A percentile compares a stretch with the other conserved stretches of the same genome.
Evolutionary conservation across 768 basidiomycete species (phyloP).

Genomic region (Gymnopilus junonius): DNA sequence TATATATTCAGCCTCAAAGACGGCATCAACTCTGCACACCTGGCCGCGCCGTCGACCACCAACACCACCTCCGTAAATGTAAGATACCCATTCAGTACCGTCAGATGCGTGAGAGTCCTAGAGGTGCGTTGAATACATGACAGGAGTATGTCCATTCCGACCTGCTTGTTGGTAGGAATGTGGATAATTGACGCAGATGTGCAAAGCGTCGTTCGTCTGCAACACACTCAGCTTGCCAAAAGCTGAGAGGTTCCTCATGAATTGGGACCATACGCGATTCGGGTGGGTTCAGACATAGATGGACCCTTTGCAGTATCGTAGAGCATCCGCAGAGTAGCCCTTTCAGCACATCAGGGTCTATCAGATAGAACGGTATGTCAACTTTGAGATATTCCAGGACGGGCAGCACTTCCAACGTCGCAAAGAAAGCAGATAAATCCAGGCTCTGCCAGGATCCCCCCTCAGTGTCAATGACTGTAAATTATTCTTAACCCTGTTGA

Average conservation of each 20-base stretch:
- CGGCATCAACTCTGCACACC: slow-evolving; percentile 27
- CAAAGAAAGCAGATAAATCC: slow-evolving; percentile 46
- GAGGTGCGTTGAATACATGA: slow-evolving; percentile 35
- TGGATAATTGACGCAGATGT: slow-evolving; percentile 35
- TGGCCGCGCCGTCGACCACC: slow-evolving; percentile 29
- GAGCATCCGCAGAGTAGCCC: slow-evolving; percentile 34
- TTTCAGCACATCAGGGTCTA: slow-evolving; percentile 39
- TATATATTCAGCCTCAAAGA: slow-evolving; percentile 39
- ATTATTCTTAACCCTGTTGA: slow-evolving; percentile 38
- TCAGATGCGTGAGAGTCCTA: slow-evolving; percentile 35
- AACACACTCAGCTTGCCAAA: slow-evolving; percentile 36
- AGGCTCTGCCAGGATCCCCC: slow-evolving; percentile 44
- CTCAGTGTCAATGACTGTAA: slow-evolving; percentile 40
- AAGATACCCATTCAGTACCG: slow-evolving; percentile 46
- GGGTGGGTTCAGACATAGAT: slow-evolving; percentile 43
- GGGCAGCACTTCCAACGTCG: slow-evolving; percentile 35
- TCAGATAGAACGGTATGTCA: slow-evolving; percentile 44
- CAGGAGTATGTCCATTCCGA: slow-evolving; percentile 39
- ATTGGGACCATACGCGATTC: slow-evolving; percentile 30
- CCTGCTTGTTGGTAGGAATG: slow-evolving; percentile 41
- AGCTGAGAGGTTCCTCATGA: slow-evolving; percentile 34
- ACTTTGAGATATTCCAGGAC: slow-evolving; percentile 36
- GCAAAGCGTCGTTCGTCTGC: slow-evolving; percentile 33
- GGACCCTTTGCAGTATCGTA: slow-evolving; percentile 35
- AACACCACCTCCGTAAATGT: slow-evolving; percentile 31